Conservation (phyloP, 2,329 filamentous ascomycete species). For the Fusarium oligoseptatum region DNA sequence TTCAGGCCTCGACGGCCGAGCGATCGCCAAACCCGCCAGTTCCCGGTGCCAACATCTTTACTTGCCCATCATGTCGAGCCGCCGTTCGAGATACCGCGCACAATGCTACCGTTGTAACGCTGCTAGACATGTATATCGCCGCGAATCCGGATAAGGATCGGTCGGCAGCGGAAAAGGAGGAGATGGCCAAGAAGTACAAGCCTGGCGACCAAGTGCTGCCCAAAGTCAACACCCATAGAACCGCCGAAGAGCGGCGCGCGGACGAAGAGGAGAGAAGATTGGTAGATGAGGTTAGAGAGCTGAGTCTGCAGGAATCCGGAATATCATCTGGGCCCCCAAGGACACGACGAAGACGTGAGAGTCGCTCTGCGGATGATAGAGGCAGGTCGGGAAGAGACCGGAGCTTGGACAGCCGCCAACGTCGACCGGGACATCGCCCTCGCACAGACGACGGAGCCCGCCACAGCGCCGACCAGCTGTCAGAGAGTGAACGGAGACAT, state of each 20-base stretch:
- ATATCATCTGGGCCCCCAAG: slow-evolving; percentile 55
- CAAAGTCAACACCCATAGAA: slow-evolving; percentile 64
- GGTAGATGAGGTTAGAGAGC: slow-evolving; percentile 77
- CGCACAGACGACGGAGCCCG: slow-evolving; percentile 45
- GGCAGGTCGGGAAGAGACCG: slow-evolving; percentile 50
- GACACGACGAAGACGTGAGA: slow-evolving; percentile 50
- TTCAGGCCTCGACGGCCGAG: slow-evolving; percentile 75
- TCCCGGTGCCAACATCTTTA: slow-evolving; percentile 71
- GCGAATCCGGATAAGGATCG: slow-evolving; percentile 83
- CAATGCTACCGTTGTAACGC: slow-evolving; percentile 89
- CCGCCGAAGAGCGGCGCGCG: slow-evolving; percentile 64
- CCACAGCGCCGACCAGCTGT: slow-evolving; percentile 53
- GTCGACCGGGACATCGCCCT: slow-evolving; percentile 42
- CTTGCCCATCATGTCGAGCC: slow-evolving; percentile 93
- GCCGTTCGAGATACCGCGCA: slow-evolving; percentile 87
- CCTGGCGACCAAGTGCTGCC: slow-evolving; percentile 86
- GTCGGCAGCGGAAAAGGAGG: slow-evolving; percentile 78
- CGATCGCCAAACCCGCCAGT: slow-evolving; percentile 63
- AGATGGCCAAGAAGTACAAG: slow-evolving; percentile 81
- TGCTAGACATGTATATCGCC: slow-evolving; percentile 88
- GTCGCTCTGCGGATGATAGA: slow-evolving; percentile 51
- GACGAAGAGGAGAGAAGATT: slow-evolving; percentile 78
- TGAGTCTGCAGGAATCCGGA: slow-evolving; percentile 79
- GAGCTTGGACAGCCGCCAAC: slow-evolving; percentile 49
- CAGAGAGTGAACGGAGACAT: slow-evolving; percentile 51